Conservation (phyloP, 352 stramenopile species). For the Globisporangium alternatum region DNA sequence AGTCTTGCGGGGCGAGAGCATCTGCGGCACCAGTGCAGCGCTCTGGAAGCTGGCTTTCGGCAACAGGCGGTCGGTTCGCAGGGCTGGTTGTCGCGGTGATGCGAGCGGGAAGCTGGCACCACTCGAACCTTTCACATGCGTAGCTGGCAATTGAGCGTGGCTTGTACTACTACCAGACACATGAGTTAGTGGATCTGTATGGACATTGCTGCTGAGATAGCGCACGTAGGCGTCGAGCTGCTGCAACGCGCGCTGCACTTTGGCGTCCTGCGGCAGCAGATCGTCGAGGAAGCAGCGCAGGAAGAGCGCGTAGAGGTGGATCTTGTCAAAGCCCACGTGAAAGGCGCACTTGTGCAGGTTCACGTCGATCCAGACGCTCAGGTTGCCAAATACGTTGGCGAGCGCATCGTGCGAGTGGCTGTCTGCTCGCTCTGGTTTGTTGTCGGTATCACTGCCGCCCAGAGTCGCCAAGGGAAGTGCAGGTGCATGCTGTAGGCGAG, state of each 20-base stretch:
- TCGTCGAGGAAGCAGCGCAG: slow-evolving; percentile 27
- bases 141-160: not conserved
- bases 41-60: slow-evolving; percentile 14
- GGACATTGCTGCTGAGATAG: slow-evolving; percentile 13
- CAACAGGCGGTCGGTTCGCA: slow-evolving; percentile 12
- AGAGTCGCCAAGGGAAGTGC: not conserved
- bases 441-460: not conserved
- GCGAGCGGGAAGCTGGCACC: not conserved
- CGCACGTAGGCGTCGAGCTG: slow-evolving; percentile 29
- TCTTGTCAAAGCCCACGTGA: slow-evolving; percentile 36
- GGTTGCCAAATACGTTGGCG: slow-evolving; percentile 30
- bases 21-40: slow-evolving; percentile 10
- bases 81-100: not conserved
- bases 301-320: slow-evolving; percentile 29
- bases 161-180: too few relatives aligned
- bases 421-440: not conserved
- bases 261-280: slow-evolving; percentile 18
- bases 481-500: not conserved
- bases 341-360: slow-evolving; percentile 13
- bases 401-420: not conserved
- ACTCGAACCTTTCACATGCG: not conserved
- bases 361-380: slow-evolving; percentile 41
- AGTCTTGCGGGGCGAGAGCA: slow-evolving; percentile 24
- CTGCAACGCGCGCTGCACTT: slow-evolving; percentile 5
- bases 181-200: not conserved